Conservation (phyloP, 179 eudicot genomes). For the Kewa caespitosa region DNA sequence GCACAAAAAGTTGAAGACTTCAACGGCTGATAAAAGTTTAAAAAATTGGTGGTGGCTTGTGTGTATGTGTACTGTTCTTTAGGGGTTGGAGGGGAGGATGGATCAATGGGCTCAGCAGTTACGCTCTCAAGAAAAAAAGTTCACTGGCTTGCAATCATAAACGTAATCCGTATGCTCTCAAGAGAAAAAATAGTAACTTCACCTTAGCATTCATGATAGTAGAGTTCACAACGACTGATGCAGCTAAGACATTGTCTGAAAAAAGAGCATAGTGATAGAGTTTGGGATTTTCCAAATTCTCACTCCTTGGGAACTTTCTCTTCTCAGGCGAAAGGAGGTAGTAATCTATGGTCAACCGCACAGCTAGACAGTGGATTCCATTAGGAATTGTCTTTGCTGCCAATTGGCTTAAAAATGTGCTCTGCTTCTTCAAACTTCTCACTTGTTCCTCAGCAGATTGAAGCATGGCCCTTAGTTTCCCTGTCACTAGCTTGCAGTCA, state of each 20-base stretch:
- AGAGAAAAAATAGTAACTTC: constrained; percentile 6
- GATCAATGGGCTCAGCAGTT: no score
- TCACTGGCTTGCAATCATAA: no score
- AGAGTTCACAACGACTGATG: constrained; percentile 92
- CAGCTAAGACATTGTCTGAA: constrained; percentile 92
- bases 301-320: constrained; percentile 65
- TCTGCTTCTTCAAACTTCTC: constrained; percentile 76
- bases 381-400: constrained; percentile 95
- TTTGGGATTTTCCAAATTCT: constrained; percentile 68
- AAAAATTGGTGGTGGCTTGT: no score
- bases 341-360: constrained; percentile 84
- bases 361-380: constrained; percentile 81
- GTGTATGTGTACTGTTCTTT: no score
- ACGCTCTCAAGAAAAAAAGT: no score
- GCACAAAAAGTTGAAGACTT: background rate
- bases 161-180: no score
- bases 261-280: constrained; percentile 90
- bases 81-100: no score
- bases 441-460: constrained; percentile 93
- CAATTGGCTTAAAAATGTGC: constrained; percentile 82
- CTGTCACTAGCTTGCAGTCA: constrained; percentile 74
- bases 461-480: constrained; percentile 85
- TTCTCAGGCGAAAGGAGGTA: constrained; percentile 64
- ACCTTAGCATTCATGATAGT: constrained; percentile 82
- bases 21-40: no score